phyloP scores from a whole-genome alignment of 768 basidiomycete genomes.

The Tricholoma sp. region DNA sequence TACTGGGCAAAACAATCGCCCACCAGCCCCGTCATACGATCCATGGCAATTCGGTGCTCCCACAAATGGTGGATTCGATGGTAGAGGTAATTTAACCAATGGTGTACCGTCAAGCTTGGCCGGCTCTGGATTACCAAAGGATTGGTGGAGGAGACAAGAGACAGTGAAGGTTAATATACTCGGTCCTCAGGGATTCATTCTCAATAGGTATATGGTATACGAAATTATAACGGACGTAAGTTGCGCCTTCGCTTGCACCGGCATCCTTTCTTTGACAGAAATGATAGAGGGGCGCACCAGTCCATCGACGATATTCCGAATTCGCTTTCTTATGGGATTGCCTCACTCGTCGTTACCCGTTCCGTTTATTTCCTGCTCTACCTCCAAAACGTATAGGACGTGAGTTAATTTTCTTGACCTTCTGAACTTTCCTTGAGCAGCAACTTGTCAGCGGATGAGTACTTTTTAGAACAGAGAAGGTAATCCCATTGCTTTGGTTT shows the following conservation, averaged over 20 bases:
- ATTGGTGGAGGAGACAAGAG: constrained; percentile 89
- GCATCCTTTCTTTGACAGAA: constrained; percentile 6
- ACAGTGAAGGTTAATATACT: constrained; percentile 63
- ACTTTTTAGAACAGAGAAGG: constrained; percentile 90
- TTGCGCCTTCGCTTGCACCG: constrained; percentile 9
- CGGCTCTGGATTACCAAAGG: constrained; percentile 65
- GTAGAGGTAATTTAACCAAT: constrained; percentile 29
- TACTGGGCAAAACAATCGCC: constrained; percentile 31
- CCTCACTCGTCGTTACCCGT: constrained; percentile 83
- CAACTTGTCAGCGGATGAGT: constrained; percentile 62
- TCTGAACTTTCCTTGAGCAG: constrained; percentile 5
- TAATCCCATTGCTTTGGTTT: constrained; percentile 17
- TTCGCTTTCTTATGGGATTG: constrained; percentile 90
- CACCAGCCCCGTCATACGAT: constrained; percentile 53
- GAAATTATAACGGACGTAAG: constrained; percentile 73
- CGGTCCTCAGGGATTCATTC: constrained; percentile 89
- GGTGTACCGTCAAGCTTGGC: constrained; percentile 55
- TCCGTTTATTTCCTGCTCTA: constrained; percentile 79
- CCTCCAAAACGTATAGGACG: constrained; percentile 93
- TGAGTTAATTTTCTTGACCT: constrained; percentile 35
- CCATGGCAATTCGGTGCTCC: constrained; percentile 48
- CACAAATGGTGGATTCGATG: constrained; percentile 26
- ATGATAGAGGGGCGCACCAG: constrained; percentile 55
- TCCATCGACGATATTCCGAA: constrained; percentile 87
- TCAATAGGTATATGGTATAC: constrained; percentile 85